Conservation (phyloP, 2,329 filamentous ascomycete genomes). For the Xylaria digitata region DNA sequence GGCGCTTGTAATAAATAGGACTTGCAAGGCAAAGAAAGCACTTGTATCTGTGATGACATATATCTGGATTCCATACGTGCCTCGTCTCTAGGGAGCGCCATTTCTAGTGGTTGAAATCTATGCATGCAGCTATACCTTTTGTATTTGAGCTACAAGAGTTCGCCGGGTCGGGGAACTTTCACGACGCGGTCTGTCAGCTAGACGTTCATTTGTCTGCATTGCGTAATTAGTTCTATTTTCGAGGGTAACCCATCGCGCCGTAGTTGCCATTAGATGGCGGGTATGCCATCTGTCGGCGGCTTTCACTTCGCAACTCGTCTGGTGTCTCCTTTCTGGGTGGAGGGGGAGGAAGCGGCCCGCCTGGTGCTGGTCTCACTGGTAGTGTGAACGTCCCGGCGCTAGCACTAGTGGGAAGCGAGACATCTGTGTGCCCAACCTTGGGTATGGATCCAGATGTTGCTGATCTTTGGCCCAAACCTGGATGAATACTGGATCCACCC, state of each 20-base stretch:
- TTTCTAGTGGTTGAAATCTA: constrained; percentile 26
- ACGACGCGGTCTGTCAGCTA: constrained; percentile 21
- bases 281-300: constrained; percentile 65
- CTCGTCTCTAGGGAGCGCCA: constrained; percentile 26
- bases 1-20: constrained; percentile 21
- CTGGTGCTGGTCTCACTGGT: constrained; percentile 72
- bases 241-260: constrained; percentile 51
- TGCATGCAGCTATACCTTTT: constrained; percentile 25
- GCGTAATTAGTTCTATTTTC: constrained; percentile 42
- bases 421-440: constrained; percentile 55
- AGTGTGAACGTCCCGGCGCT: constrained; percentile 68
- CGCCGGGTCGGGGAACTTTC: neutral
- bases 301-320: constrained; percentile 65
- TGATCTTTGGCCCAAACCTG: constrained; percentile 65
- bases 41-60: constrained; percentile 28
- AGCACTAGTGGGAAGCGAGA: constrained; percentile 55
- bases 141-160: constrained; percentile 19
- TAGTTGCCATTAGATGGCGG: constrained; percentile 57
- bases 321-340: constrained; percentile 67
- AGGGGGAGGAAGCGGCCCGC: constrained; percentile 69
- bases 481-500: constrained; percentile 59
- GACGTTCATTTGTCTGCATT: constrained; percentile 20
- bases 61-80: constrained; percentile 21
- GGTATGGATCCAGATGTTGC: constrained; percentile 65
- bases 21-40: constrained; percentile 26